These are phyloP conservation scores for Tagetes patula DNA, from an alignment of 129 eudicot genomes.

Conservation along the genomic window DNA sequence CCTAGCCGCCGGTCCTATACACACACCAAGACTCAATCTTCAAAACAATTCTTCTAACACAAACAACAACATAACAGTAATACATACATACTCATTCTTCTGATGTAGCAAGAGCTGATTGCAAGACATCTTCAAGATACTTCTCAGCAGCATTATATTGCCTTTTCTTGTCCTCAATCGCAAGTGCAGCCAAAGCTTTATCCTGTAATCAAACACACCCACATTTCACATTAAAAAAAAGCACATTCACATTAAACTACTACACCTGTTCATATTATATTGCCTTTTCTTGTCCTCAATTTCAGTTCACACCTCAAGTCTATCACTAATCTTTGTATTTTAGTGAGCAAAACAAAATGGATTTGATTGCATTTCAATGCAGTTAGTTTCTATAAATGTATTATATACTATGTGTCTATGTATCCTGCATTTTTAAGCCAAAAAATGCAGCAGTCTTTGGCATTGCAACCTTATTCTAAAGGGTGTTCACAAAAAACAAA, in stretches of 20 bases:
- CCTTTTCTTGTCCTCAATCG: conserved; percentile 91
- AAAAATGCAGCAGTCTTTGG: not conserved
- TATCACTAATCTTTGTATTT: not conserved
- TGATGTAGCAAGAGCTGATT: conserved; percentile 79
- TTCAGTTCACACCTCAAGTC: not conserved
- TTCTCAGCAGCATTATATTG: conserved; percentile 93
- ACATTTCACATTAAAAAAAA: not conserved
- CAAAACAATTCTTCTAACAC: not conserved
- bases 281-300: too few relatives aligned
- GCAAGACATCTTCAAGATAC: conserved; percentile 92
- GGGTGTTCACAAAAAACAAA: not conserved
- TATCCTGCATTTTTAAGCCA: not conserved
- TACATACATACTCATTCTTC: conserved; percentile 30
- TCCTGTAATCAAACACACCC: conserved; percentile 51
- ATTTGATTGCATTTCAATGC: not conserved
- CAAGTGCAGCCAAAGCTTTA: conserved; percentile 94
- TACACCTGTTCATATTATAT: not conserved
- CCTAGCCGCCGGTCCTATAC: not conserved
- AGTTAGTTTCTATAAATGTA: not conserved
- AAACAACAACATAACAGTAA: conserved; percentile 2
- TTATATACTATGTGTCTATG: not conserved
- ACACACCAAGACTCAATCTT: not conserved
- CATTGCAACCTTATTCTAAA: not conserved
- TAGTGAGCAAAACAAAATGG: not conserved
- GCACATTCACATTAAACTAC: not conserved